Conservation (phyloP, 176 grass and related monocot species). For the Triticum aestivum region IWGSC_CS_RefSeq_v2.1 NC_057796.1:398660097-398660596, state of each 20-base stretch:
- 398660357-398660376: background rate
- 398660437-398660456: background rate
- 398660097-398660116: too few relatives aligned
- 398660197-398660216: background rate
- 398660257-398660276: background rate
- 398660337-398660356: background rate
- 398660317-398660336: background rate
- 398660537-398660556: background rate
- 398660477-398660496: background rate
- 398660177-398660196: background rate
- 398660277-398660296: background rate
- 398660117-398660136: too few relatives aligned
- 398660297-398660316: background rate
- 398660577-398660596: background rate
- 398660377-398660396: background rate
- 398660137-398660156: too few relatives aligned
- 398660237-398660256: background rate
- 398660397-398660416: background rate
- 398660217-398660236: background rate
- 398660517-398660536: background rate
- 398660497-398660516: background rate
- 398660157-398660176: too few relatives aligned
- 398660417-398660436: background rate
- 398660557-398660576: constrained; percentile 1
- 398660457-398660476: background rate